A percentile compares a stretch with the other conserved stretches of the same genome.
Conservation (phyloP, 2,329 filamentous ascomycete genomes). For the Daldinia sp. region DNA sequence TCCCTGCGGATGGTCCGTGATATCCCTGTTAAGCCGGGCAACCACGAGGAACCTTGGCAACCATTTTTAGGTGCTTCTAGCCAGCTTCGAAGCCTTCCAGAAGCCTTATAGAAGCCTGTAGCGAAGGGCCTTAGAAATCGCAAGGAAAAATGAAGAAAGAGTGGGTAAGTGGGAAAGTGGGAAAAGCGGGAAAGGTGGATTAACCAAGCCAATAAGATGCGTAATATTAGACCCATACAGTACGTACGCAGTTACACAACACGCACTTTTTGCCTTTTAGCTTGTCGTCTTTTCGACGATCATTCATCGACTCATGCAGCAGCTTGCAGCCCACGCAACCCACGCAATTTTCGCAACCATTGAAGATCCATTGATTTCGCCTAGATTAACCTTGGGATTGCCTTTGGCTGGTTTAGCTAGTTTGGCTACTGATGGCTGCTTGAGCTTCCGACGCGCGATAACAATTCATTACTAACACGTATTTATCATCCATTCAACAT, state of each 20-base stretch:
- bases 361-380: constrained; percentile 19
- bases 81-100: constrained; percentile 44
- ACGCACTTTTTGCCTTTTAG: constrained; percentile 17
- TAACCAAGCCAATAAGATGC: constrained; percentile 30
- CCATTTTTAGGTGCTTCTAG: constrained; percentile 34
- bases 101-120: constrained; percentile 47
- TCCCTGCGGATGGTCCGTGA: constrained; percentile 38
- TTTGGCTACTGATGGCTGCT: neutral
- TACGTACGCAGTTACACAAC: constrained; percentile 9
- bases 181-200: constrained; percentile 34
- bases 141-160: constrained; percentile 25
- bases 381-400: constrained; percentile 12
- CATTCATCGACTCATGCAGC: constrained; percentile 27
- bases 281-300: constrained; percentile 16
- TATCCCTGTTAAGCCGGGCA: constrained; percentile 37
- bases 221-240: constrained; percentile 1
- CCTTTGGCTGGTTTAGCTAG: neutral
- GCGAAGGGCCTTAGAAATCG: constrained; percentile 29
- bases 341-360: too few relatives aligned
- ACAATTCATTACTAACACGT: constrained; percentile 30
- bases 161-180: constrained; percentile 27
- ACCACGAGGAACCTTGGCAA: constrained; percentile 33
- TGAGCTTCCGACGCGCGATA: constrained; percentile 3
- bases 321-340: constrained; percentile 20
- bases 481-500: constrained; percentile 23